Evolutionary conservation across 2,329 filamentous ascomycete genomes (phyloP).

Genomic region (Onygena corvina): DNA sequence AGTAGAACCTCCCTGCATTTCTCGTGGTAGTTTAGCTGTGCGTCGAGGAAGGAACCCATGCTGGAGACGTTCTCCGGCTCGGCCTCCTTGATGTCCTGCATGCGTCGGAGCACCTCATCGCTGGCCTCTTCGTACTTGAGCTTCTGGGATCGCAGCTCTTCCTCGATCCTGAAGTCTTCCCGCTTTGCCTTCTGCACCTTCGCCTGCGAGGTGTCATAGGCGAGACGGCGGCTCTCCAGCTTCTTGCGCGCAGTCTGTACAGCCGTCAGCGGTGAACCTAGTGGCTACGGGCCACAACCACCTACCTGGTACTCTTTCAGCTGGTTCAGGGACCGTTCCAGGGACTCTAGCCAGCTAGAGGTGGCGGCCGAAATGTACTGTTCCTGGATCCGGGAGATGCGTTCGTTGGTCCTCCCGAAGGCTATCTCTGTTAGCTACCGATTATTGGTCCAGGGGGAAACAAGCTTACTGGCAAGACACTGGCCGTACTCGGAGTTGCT

Average conservation of each 20-base stretch:
- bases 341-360: slow-evolving; percentile 75
- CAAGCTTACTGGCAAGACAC: slow-evolving; percentile 56
- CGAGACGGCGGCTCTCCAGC: slow-evolving; percentile 76
- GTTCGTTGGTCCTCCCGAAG: slow-evolving; percentile 77
- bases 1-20: slow-evolving; percentile 73
- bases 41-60: slow-evolving; percentile 69
- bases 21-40: slow-evolving; percentile 83
- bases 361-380: slow-evolving; percentile 67
- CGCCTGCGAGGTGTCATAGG: slow-evolving; percentile 76
- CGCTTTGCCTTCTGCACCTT: slow-evolving; percentile 91
- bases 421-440: slow-evolving; percentile 33
- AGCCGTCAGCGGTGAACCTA: background rate
- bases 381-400: slow-evolving; percentile 74
- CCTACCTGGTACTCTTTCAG: slow-evolving; percentile 95
- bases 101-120: slow-evolving; percentile 80
- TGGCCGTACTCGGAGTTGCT: slow-evolving; percentile 81
- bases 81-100: slow-evolving; percentile 92
- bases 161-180: slow-evolving; percentile 85
- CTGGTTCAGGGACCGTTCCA: slow-evolving; percentile 78
- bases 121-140: slow-evolving; percentile 93
- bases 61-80: slow-evolving; percentile 74
- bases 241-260: slow-evolving; percentile 72
- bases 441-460: background rate
- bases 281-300: slow-evolving; percentile 6
- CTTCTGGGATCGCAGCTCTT: slow-evolving; percentile 80